Evolutionary conservation across 2,329 filamentous ascomycete species (phyloP).

Genomic region (Orbilia blumenaviensis): DNA sequence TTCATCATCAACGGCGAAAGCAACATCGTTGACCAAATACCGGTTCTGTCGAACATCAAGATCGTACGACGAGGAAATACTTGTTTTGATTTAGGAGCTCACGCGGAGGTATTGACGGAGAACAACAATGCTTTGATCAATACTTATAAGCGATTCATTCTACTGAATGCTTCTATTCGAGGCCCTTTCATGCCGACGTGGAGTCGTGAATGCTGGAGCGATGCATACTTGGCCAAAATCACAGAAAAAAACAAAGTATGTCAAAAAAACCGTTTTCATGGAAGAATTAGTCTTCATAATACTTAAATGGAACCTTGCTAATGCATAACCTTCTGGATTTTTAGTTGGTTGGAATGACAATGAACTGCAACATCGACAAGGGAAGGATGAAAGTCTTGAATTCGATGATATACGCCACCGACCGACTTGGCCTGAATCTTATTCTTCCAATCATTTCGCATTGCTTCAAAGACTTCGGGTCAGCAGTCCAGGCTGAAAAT

Average conservation of each 20-base stretch:
- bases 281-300: neutral
- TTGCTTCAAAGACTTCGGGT: neutral
- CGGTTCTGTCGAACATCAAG: slow-evolving; percentile 57
- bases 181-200: slow-evolving; percentile 61
- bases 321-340: neutral
- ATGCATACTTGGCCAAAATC: slow-evolving; percentile 59
- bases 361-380: slow-evolving; percentile 59
- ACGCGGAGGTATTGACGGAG: slow-evolving; percentile 59
- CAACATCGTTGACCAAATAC: slow-evolving; percentile 56
- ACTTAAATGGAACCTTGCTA: neutral
- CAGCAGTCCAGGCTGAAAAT: slow-evolving; percentile 1
- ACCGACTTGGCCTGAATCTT: slow-evolving; percentile 60
- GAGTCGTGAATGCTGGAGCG: slow-evolving; percentile 60
- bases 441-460: slow-evolving; percentile 58
- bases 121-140: slow-evolving; percentile 58
- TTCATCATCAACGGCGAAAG: slow-evolving; percentile 61
- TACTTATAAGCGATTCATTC: slow-evolving; percentile 61
- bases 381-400: slow-evolving; percentile 59
- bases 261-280: neutral
- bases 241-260: slow-evolving; percentile 59
- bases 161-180: slow-evolving; percentile 61
- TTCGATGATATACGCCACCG: slow-evolving; percentile 61
- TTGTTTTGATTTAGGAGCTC: slow-evolving; percentile 61
- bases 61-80: slow-evolving; percentile 59
- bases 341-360: slow-evolving; percentile 61